Evolutionary conservation across 257 asterid species (phyloP).

Genomic region (Verbena officinalis): DNA sequence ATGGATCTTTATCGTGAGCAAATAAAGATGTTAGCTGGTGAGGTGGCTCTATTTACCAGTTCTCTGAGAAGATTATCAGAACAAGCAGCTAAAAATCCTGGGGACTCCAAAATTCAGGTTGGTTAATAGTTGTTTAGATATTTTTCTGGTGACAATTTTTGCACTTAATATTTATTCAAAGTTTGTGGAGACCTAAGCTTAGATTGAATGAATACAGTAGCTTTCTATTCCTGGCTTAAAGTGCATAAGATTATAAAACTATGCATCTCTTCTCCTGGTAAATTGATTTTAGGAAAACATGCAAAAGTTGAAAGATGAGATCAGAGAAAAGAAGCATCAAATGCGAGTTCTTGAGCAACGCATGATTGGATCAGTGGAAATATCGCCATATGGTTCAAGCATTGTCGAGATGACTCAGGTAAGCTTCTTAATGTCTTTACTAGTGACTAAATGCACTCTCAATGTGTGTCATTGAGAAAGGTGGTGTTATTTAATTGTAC

Average conservation of each 20-base stretch:
- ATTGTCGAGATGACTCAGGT: slow-evolving; percentile 67
- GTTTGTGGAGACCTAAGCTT: not conserved
- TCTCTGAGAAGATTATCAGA: slow-evolving; percentile 72
- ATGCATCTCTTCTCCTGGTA: slow-evolving; percentile 21
- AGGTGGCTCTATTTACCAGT: slow-evolving; percentile 76
- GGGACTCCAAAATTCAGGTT: slow-evolving; percentile 63
- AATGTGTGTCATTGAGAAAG: too few relatives aligned
- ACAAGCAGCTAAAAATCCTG: slow-evolving; percentile 61
- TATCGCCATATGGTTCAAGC: slow-evolving; percentile 52
- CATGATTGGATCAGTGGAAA: slow-evolving; percentile 78
- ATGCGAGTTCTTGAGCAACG: slow-evolving; percentile 75
- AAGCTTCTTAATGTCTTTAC: slow-evolving; percentile 1
- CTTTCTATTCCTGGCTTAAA: not conserved
- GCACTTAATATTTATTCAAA: not conserved
- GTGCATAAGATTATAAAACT: slow-evolving; percentile 14
- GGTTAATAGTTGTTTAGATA: slow-evolving; percentile 28
- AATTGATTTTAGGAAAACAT: slow-evolving; percentile 54
- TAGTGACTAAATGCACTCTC: not conserved
- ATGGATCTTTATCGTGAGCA: slow-evolving; percentile 85
- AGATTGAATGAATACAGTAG: not conserved
- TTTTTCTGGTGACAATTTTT: not conserved
- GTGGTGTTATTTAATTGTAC: too few relatives aligned
- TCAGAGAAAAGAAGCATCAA: slow-evolving; percentile 69
- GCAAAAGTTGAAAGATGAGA: slow-evolving; percentile 65
- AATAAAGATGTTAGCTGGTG: slow-evolving; percentile 85